A percentile compares a stretch with the other conserved stretches of the same genome.
phyloP scores from a whole-genome alignment of 2,329 filamentous ascomycete genomes.

The Arthrobotrys entomopaga region DNA sequence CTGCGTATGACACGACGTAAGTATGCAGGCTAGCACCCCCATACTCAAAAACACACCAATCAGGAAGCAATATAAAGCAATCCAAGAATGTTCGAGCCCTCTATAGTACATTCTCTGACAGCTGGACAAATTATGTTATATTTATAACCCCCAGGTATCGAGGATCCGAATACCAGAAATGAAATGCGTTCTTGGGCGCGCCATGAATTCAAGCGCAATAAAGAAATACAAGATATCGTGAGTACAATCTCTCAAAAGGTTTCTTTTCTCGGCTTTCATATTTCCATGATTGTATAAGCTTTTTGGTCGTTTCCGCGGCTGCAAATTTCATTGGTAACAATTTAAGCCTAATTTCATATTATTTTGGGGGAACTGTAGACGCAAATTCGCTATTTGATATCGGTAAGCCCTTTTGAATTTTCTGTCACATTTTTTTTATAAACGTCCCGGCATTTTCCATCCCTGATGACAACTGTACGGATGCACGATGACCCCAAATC shows the following conservation, averaged over 20 bases:
- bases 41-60: too few relatives aligned
- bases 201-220: constrained; percentile 53
- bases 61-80: background rate
- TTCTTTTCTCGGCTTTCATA: background rate
- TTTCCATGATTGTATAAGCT: background rate
- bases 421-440: background rate
- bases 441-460: background rate
- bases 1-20: constrained; percentile 39
- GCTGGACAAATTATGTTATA: background rate
- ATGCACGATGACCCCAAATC: constrained; percentile 30
- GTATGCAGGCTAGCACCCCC: background rate
- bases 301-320: background rate
- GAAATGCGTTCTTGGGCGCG: constrained; percentile 53
- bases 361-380: constrained; percentile 25
- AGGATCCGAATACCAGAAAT: constrained; percentile 31
- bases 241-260: background rate
- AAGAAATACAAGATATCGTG: constrained; percentile 43
- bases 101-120: constrained; percentile 4
- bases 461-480: constrained; percentile 41
- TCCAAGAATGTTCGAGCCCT: background rate
- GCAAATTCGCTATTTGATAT: constrained; percentile 55
- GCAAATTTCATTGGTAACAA: background rate
- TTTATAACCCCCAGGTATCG: constrained; percentile 29
- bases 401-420: constrained; percentile 28
- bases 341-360: constrained; percentile 39